phyloP scores from a whole-genome alignment of 495 filamentous ascomycete species.

The Pseudomonodictys pantanalensis region DNA sequence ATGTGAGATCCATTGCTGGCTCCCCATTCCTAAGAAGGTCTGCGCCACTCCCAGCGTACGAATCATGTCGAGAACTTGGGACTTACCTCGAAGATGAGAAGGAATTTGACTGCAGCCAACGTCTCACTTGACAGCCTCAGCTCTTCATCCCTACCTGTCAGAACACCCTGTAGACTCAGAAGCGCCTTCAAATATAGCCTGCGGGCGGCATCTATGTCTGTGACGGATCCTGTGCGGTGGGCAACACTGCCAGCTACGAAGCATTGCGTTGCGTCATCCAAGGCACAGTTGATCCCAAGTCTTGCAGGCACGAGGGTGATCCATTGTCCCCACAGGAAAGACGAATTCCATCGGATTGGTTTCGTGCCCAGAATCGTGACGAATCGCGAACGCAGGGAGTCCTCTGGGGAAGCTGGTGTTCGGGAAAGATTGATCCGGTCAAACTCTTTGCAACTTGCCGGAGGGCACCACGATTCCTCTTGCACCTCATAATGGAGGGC shows the following conservation, averaged over 20 bases:
- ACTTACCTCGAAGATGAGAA: constrained; percentile 1
- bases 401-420: background rate
- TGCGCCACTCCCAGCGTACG: background rate
- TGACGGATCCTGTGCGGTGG: background rate
- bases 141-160: background rate
- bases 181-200: constrained; percentile 1
- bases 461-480: too few species aligned
- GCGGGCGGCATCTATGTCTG: background rate
- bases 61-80: background rate
- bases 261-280: background rate
- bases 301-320: background rate
- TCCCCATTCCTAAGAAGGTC: background rate
- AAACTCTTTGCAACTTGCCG: too few species aligned
- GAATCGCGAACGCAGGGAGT: background rate
- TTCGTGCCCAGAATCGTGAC: background rate
- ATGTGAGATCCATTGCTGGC: background rate
- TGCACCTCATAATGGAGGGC: too few species aligned
- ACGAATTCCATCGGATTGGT: background rate
- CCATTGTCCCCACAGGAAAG: constrained; percentile 1
- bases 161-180: background rate
- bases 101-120: constrained; percentile 1
- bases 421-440: too few species aligned
- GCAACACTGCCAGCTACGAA: background rate
- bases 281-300: background rate
- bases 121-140: background rate